Percentiles rank a stretch among this genome's conserved stretches.
Evolutionary conservation across 106 monocot genomes (phyloP).

Genomic region (Dendrobium catenatum): DNA sequence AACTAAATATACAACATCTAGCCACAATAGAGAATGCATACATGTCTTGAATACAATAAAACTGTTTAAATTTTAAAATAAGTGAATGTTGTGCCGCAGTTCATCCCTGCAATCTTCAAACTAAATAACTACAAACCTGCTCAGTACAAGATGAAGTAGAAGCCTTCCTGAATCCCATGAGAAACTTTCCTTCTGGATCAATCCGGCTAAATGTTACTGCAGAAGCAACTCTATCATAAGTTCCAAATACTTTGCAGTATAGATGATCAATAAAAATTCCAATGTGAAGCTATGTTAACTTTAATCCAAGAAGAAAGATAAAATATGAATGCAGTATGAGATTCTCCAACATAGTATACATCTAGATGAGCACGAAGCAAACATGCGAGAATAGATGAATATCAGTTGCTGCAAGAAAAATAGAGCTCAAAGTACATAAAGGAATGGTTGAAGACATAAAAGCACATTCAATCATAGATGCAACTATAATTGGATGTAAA

Average conservation of each 20-base stretch:
- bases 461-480: not conserved
- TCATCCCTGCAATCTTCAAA: not conserved
- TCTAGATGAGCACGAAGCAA: not conserved
- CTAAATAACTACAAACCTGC: slow-evolving; percentile 36
- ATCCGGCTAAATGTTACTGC: slow-evolving; percentile 97
- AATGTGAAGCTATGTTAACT: not conserved
- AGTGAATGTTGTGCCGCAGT: not conserved
- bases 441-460: not conserved
- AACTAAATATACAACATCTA: not conserved
- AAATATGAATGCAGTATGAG: not conserved
- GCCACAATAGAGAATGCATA: not conserved
- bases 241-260: slow-evolving; percentile 2
- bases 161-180: slow-evolving; percentile 96
- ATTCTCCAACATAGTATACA: not conserved
- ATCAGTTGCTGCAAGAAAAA: not conserved
- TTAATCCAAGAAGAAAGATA: not conserved
- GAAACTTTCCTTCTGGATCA: slow-evolving; percentile 91
- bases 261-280: not conserved
- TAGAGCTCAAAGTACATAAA: not conserved
- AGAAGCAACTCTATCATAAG: slow-evolving; percentile 11
- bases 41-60: not conserved
- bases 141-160: slow-evolving; percentile 32
- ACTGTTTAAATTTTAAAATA: not conserved
- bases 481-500: not conserved
- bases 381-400: not conserved